phyloP scores from a whole-genome alignment of 495 filamentous ascomycete species.

The Lepraria neglecta region DNA sequence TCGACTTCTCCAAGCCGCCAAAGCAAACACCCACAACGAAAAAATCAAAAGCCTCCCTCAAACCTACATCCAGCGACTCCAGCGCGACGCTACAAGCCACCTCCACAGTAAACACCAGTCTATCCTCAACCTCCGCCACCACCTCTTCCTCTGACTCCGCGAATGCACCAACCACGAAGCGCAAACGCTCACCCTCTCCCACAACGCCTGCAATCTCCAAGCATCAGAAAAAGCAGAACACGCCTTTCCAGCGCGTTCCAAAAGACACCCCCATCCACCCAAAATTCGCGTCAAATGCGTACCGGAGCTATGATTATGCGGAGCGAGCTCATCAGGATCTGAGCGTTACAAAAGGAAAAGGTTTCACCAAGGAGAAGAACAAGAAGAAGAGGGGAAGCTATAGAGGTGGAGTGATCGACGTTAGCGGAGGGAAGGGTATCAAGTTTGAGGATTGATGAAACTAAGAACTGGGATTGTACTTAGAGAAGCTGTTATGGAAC shows the following conservation, averaged over 20 bases:
- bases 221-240: constrained; percentile 48
- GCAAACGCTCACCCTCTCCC: constrained; percentile 38
- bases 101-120: constrained; percentile 39
- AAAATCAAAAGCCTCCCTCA: constrained; percentile 6
- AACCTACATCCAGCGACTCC: constrained; percentile 29
- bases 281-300: constrained; percentile 59
- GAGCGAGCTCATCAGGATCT: constrained; percentile 80
- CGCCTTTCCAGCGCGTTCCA: constrained; percentile 31
- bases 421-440: constrained; percentile 62
- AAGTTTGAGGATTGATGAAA: constrained; percentile 59
- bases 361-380: constrained; percentile 99
- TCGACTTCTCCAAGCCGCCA: constrained; percentile 16
- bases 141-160: constrained; percentile 31
- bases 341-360: constrained; percentile 85
- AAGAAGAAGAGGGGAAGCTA: constrained; percentile 85
- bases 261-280: constrained; percentile 42
- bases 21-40: constrained; percentile 11
- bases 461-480: too few species aligned
- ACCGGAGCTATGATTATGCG: constrained; percentile 79
- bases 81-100: constrained; percentile 28
- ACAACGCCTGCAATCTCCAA: constrained; percentile 37
- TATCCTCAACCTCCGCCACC: constrained; percentile 33
- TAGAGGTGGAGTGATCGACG: constrained; percentile 76
- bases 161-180: constrained; percentile 37
- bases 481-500: too few species aligned